Conservation (phyloP, 208 protist species). For the Leishmania gerbilli region DNA sequence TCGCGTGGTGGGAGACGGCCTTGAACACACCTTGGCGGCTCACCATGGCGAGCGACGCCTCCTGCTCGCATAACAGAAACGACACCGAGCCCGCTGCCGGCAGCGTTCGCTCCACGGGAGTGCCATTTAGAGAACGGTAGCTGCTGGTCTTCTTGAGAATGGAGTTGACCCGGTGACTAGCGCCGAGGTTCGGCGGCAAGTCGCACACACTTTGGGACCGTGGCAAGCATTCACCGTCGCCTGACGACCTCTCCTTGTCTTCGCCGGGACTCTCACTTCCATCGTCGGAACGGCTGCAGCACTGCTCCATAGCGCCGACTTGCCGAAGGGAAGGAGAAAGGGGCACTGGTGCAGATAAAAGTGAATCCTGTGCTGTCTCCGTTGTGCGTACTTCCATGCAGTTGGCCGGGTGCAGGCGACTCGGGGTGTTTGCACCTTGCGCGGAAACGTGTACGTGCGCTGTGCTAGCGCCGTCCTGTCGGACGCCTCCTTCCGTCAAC, state of each 20-base stretch:
- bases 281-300: neutral
- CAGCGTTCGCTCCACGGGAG: slow-evolving; percentile 1
- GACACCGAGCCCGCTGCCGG: slow-evolving; percentile 17
- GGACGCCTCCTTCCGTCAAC: neutral
- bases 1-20: slow-evolving; percentile 11
- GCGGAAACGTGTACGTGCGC: neutral
- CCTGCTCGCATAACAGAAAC: slow-evolving; percentile 23
- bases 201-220: neutral
- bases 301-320: neutral
- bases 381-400: neutral
- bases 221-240: neutral
- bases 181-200: neutral
- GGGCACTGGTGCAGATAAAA: neutral
- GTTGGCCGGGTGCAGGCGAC: too few relatives aligned
- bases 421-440: neutral
- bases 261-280: neutral
- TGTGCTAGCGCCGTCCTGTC: neutral
- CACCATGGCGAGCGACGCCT: slow-evolving; percentile 20
- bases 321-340: neutral
- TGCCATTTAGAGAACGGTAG: slow-evolving; percentile 15
- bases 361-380: neutral
- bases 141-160: slow-evolving; percentile 25
- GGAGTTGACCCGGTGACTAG: slow-evolving; percentile 2
- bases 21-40: slow-evolving; percentile 24
- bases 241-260: neutral